Conservation (phyloP, 2,329 filamentous ascomycete species). For the Hypomyces perniciosus region DNA sequence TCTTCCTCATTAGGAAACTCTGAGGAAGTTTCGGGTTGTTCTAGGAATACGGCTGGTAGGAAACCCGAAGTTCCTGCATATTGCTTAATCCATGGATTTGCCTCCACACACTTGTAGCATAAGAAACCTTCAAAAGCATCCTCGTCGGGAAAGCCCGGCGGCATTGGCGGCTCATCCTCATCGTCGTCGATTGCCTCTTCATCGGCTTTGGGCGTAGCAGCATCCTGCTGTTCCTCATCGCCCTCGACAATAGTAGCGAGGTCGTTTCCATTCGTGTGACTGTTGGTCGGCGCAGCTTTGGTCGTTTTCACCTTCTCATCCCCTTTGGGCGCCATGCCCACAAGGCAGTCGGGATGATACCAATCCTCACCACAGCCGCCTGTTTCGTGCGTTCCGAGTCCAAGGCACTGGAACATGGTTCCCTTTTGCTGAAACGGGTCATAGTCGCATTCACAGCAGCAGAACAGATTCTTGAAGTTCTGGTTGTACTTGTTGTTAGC, state of each 20-base stretch:
- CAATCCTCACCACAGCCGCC: slow-evolving; percentile 95
- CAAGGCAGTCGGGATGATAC: slow-evolving; percentile 91
- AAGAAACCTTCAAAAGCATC: slow-evolving; percentile 86
- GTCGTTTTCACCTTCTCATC: slow-evolving; percentile 47
- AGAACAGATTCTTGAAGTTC: slow-evolving; percentile 91
- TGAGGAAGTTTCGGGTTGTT: slow-evolving; percentile 13
- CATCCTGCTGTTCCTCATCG: slow-evolving; percentile 28
- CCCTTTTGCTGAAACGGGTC: slow-evolving; percentile 85
- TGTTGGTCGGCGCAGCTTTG: slow-evolving; percentile 19
- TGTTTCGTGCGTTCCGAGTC: slow-evolving; percentile 69
- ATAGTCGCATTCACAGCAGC: slow-evolving; percentile 82
- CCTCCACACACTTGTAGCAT: slow-evolving; percentile 88
- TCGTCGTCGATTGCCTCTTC: slow-evolving; percentile 35
- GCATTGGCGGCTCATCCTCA: slow-evolving; percentile 61
- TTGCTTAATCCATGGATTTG: slow-evolving; percentile 83
- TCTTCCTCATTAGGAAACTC: slow-evolving; percentile 1
- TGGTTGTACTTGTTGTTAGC: slow-evolving; percentile 85
- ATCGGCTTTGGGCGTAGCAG: slow-evolving; percentile 12
- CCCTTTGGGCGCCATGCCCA: slow-evolving; percentile 73
- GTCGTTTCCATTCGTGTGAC: slow-evolving; percentile 16
- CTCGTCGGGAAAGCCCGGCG: slow-evolving; percentile 80
- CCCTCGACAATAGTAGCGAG: slow-evolving; percentile 48
- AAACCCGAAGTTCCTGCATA: slow-evolving; percentile 81
- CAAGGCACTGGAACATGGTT: slow-evolving; percentile 97
- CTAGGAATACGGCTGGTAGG: slow-evolving; percentile 60